A percentile compares a stretch with the other conserved stretches of the same genome.
Conservation (phyloP, 2,329 filamentous ascomycete species). For the Phoma sp. region DNA sequence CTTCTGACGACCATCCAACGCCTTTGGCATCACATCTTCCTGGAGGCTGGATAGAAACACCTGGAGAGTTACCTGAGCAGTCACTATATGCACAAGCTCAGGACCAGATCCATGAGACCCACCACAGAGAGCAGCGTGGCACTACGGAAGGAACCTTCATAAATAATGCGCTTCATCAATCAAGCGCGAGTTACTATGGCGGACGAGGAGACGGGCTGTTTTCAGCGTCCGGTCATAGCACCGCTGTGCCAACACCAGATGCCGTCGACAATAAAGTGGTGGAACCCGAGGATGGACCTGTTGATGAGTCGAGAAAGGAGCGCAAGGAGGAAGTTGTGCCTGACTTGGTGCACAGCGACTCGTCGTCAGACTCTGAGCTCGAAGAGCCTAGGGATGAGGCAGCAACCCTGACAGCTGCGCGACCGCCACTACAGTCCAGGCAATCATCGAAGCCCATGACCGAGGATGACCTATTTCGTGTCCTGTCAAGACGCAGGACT, state of each 20-base stretch:
- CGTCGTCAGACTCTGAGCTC: constrained; percentile 30
- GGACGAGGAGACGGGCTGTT: constrained; percentile 14
- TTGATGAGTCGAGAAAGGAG: background rate
- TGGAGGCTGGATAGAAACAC: constrained; percentile 46
- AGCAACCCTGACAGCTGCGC: constrained; percentile 28
- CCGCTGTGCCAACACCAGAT: constrained; percentile 15
- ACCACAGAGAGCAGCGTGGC: constrained; percentile 1
- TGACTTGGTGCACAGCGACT: constrained; percentile 8
- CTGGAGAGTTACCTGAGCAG: constrained; percentile 31
- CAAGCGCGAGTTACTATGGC: constrained; percentile 21
- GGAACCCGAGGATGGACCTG: background rate
- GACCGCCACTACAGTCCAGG: constrained; percentile 28
- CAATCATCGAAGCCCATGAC: constrained; percentile 45
- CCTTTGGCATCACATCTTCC: constrained; percentile 39
- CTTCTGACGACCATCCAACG: constrained; percentile 38
- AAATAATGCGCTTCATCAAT: constrained; percentile 29
- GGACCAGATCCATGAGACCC: constrained; percentile 10
- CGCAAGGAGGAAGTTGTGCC: constrained; percentile 24
- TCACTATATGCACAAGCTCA: constrained; percentile 32
- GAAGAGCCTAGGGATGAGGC: constrained; percentile 27
- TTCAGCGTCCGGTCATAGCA: constrained; percentile 20
- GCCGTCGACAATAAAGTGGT: background rate
- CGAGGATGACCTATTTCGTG: constrained; percentile 61
- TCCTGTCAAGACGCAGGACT: constrained; percentile 58
- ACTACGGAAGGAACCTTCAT: constrained; percentile 18